A percentile compares a stretch with the other conserved stretches of the same genome.
These are phyloP conservation scores for Ogataea nitratoaversa DNA, from an alignment of 805 yeast species.

Conservation along the genomic window DNA sequence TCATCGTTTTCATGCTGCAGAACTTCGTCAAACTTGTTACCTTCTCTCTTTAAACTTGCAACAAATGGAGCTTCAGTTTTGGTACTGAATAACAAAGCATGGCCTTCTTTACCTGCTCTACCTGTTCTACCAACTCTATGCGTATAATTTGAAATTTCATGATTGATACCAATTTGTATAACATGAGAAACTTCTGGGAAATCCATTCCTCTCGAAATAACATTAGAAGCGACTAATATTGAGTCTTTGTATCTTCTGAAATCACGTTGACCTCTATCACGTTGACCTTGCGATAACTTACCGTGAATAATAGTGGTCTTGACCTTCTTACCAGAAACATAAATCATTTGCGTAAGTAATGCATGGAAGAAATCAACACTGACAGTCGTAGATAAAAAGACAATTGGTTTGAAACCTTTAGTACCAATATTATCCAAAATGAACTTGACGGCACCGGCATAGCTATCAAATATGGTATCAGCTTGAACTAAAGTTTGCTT, in stretches of 20 bases:
- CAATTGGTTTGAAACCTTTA: conserved; percentile 65
- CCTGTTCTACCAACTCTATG: conserved; percentile 97
- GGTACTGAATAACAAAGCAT: conserved; percentile 57
- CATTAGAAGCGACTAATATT: conserved; percentile 80
- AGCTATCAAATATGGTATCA: conserved; percentile 50
- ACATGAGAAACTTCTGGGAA: conserved; percentile 86
- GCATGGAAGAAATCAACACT: conserved; percentile 56
- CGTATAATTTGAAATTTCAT: conserved; percentile 71
- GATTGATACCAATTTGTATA: conserved; percentile 75
- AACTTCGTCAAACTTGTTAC: conserved; percentile 48
- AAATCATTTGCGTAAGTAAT: conserved; percentile 29
- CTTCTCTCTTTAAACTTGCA: conserved; percentile 45
- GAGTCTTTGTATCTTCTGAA: conserved; percentile 40
- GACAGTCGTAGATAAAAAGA: conserved; percentile 76
- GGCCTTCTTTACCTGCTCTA: conserved; percentile 80
- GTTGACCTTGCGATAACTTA: conserved; percentile 60
- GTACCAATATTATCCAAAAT: conserved; percentile 34
- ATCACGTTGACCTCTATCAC: conserved; percentile 35
- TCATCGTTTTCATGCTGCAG: conserved; percentile 34
- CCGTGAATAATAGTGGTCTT: conserved; percentile 53
- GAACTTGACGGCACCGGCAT: conserved; percentile 52
- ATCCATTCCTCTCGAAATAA: conserved; percentile 96
- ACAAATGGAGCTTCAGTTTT: conserved; percentile 55
- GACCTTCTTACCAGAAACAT: conserved; percentile 16
- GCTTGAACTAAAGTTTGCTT: conserved; percentile 62